Percentiles rank a stretch among this genome's conserved stretches.
Evolutionary conservation across 139 green algal genomes (phyloP).

Genomic region (Micractinium conductrix): DNA sequence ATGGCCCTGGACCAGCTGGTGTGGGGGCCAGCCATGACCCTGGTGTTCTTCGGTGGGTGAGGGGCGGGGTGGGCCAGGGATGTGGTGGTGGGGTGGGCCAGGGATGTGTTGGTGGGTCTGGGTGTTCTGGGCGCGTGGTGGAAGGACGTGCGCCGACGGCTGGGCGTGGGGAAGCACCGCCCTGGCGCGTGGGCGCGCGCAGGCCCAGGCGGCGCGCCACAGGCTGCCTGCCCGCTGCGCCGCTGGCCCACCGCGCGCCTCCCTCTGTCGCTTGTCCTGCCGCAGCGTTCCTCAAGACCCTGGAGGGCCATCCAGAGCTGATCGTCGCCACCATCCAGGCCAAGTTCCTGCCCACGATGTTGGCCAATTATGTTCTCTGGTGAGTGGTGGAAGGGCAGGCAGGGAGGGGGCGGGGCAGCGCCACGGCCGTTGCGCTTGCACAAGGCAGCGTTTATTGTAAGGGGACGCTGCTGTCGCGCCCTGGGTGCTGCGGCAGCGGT

Average conservation of each 20-base stretch:
- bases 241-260: background rate
- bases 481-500: background rate
- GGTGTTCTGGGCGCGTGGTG: no score
- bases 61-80: no score
- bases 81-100: no score
- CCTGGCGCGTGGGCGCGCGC: no score
- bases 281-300: constrained; percentile 47
- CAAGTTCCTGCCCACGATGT: constrained; percentile 64
- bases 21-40: constrained; percentile 41
- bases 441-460: background rate
- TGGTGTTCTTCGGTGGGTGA: constrained; percentile 6
- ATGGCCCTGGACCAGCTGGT: constrained; percentile 66
- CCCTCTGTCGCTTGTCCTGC: background rate
- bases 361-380: constrained; percentile 76
- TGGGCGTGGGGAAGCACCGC: no score
- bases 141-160: no score
- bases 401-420: no score
- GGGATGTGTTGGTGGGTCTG: no score
- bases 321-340: constrained; percentile 56
- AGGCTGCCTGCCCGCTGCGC: background rate
- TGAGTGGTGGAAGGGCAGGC: background rate
- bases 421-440: background rate
- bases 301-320: constrained; percentile 64
- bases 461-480: no score
- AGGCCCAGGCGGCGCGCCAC: no score